Evolutionary conservation across 495 filamentous ascomycete species (phyloP).

Genomic region (Neurospora sp.): DNA sequence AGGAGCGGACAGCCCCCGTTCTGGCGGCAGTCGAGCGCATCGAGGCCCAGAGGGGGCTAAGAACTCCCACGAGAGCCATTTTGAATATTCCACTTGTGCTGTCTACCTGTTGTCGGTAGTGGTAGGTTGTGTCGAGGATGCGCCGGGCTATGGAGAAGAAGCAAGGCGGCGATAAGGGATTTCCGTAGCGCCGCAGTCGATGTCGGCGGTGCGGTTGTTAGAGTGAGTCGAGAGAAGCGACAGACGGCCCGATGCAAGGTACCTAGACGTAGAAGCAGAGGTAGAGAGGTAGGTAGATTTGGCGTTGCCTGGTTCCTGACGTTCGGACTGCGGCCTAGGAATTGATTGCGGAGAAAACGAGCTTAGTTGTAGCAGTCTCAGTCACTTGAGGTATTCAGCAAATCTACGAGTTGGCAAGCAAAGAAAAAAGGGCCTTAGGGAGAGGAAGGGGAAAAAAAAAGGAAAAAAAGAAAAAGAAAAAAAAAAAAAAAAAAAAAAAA

Average conservation of each 20-base stretch:
- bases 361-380: neutral
- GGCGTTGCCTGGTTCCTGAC: neutral
- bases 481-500: neutral
- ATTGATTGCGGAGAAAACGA: neutral
- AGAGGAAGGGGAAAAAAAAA: neutral
- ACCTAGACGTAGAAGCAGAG: neutral
- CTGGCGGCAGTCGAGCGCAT: neutral
- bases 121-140: neutral
- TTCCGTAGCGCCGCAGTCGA: neutral
- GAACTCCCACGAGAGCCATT: constrained; percentile 30
- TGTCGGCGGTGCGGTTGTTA: neutral
- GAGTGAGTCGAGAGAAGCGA: neutral
- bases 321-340: neutral
- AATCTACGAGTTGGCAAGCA: neutral
- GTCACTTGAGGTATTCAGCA: neutral
- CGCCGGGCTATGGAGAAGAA: neutral
- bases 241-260: neutral
- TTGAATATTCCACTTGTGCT: constrained; percentile 6
- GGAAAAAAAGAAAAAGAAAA: neutral
- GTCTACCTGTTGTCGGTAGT: neutral
- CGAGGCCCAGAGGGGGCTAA: constrained; percentile 27
- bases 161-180: neutral
- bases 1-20: constrained; percentile 27
- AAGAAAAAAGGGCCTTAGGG: neutral
- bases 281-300: neutral